These are phyloP conservation scores for Diaporthe sp. DNA, from an alignment of 2,329 filamentous ascomycete species.

Conservation along the genomic window DNA sequence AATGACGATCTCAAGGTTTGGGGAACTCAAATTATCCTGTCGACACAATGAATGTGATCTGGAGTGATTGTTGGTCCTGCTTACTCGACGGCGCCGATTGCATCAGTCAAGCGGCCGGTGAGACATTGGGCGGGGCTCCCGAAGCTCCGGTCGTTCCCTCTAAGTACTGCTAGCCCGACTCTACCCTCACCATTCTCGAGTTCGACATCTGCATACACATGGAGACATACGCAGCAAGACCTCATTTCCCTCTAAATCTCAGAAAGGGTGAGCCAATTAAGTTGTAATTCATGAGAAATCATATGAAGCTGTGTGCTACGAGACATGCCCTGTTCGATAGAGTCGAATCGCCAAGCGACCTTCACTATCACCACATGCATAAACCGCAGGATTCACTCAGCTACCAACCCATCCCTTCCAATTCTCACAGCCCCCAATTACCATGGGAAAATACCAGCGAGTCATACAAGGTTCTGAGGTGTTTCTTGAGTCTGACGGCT, in stretches of 20 bases:
- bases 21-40: neutral
- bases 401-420: no score
- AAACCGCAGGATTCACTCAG: neutral
- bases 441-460: no score
- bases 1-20: neutral
- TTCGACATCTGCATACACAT: neutral
- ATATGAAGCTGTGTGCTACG: neutral
- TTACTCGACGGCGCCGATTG: conserved; percentile 17
- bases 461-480: neutral
- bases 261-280: no score
- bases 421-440: no score
- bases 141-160: neutral
- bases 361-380: neutral
- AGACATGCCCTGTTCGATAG: neutral
- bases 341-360: neutral
- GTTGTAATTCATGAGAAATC: no score
- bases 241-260: neutral
- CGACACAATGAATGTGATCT: neutral
- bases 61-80: conserved; percentile 8
- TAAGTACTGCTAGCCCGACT: neutral
- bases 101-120: conserved; percentile 19
- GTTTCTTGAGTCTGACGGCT: neutral
- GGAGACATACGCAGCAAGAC: no score
- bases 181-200: neutral
- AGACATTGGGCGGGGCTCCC: conserved; percentile 9